Evolutionary conservation across 768 basidiomycete species (phyloP).

Genomic region (Phylloporus sp.): DNA sequence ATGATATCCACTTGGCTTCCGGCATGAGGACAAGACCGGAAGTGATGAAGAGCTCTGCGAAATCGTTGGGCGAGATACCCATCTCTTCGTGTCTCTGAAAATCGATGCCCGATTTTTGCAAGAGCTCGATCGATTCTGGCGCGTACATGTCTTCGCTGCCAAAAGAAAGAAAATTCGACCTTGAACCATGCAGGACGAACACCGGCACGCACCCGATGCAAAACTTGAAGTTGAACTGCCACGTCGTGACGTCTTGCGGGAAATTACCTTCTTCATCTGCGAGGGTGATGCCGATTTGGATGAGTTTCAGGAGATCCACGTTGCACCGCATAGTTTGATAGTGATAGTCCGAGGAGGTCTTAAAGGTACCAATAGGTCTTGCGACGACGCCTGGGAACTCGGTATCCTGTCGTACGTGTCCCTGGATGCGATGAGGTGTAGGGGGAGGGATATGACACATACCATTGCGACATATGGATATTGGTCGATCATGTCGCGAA

Average conservation of each 20-base stretch:
- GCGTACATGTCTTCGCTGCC: constrained; percentile 95
- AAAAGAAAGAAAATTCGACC: neutral
- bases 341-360: constrained; percentile 96
- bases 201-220: constrained; percentile 64
- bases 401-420: constrained; percentile 66
- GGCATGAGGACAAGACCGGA: constrained; percentile 86
- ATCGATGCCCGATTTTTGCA: constrained; percentile 94
- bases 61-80: constrained; percentile 89
- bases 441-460: constrained; percentile 26
- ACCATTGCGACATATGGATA: constrained; percentile 97
- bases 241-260: constrained; percentile 86
- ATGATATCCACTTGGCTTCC: constrained; percentile 95
- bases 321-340: constrained; percentile 99
- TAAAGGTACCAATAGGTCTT: constrained; percentile 92
- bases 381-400: constrained; percentile 99
- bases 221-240: constrained; percentile 99
- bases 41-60: constrained; percentile 96
- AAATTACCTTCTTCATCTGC: constrained; percentile 92
- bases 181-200: neutral
- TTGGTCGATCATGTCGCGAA: constrained; percentile 81
- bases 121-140: constrained; percentile 92
- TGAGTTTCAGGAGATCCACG: constrained; percentile 95
- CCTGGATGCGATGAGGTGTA: constrained; percentile 3
- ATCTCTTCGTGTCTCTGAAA: constrained; percentile 90
- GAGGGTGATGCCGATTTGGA: constrained; percentile 93